Percentiles rank a stretch among this genome's conserved stretches.
phyloP scores from a whole-genome alignment of 2,329 filamentous ascomycete genomes.

The Ophiostoma himal-ulmi region DNA sequence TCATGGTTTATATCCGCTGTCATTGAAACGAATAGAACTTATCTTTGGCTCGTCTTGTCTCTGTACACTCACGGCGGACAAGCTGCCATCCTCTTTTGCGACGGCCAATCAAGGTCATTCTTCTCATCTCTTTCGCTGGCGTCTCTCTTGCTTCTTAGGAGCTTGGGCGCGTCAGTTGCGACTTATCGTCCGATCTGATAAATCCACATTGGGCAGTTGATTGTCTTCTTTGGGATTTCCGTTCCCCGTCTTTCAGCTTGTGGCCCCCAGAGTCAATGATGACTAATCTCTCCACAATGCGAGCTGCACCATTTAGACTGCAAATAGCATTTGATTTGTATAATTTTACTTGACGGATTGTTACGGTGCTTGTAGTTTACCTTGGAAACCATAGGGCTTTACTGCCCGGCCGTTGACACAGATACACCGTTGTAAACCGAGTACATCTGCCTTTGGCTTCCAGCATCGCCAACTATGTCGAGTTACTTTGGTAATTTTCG shows the following conservation, averaged over 20 bases:
- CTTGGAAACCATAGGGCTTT: too few species aligned
- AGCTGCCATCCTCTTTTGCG: background rate
- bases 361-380: too few species aligned
- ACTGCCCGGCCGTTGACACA: background rate
- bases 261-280: background rate
- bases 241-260: slow-evolving; percentile 11
- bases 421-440: background rate
- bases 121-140: background rate
- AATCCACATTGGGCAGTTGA: slow-evolving; percentile 1
- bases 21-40: background rate
- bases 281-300: background rate
- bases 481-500: background rate
- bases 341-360: too few species aligned
- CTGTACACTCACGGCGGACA: background rate
- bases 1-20: background rate
- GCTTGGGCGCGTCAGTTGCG: background rate
- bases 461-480: background rate
- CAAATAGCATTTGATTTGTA: background rate
- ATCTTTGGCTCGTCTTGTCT: background rate
- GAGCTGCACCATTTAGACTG: background rate
- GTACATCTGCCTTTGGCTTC: background rate
- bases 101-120: background rate
- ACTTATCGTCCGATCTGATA: background rate
- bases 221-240: slow-evolving; percentile 6
- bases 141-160: background rate